Evolutionary conservation across 176 grass and related monocot species (phyloP).

Genomic region (Pharus latifolius): DNA sequence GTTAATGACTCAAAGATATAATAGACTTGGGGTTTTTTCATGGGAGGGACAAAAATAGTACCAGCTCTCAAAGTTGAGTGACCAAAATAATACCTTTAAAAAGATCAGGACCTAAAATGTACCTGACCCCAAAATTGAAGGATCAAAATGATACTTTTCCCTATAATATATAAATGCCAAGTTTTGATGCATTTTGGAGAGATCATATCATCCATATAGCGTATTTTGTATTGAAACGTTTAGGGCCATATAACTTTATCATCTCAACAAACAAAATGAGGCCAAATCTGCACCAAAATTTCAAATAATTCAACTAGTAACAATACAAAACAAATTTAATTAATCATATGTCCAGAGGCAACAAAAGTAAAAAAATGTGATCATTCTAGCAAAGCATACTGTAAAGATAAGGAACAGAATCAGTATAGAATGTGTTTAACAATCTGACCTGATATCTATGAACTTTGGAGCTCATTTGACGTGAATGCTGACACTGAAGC

Average conservation of each 20-base stretch:
- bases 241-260: background rate
- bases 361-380: background rate
- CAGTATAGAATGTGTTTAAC: background rate
- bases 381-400: background rate
- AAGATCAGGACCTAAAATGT: no score
- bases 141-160: background rate
- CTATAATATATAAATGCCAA: background rate
- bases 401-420: background rate
- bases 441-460: conserved; percentile 78
- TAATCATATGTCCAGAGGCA: background rate
- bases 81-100: no score
- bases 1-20: no score
- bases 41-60: no score
- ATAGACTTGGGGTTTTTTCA: no score
- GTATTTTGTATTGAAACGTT: background rate
- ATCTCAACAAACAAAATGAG: background rate
- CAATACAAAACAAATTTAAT: background rate
- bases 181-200: background rate
- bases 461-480: conserved; percentile 47
- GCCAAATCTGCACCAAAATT: background rate
- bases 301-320: background rate
- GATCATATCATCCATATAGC: background rate
- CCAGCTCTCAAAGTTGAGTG: no score
- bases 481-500: conserved; percentile 43
- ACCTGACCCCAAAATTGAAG: no score